Evolutionary conservation across 306 rosid species (phyloP).

Genomic region (Purshia tridentata): DNA sequence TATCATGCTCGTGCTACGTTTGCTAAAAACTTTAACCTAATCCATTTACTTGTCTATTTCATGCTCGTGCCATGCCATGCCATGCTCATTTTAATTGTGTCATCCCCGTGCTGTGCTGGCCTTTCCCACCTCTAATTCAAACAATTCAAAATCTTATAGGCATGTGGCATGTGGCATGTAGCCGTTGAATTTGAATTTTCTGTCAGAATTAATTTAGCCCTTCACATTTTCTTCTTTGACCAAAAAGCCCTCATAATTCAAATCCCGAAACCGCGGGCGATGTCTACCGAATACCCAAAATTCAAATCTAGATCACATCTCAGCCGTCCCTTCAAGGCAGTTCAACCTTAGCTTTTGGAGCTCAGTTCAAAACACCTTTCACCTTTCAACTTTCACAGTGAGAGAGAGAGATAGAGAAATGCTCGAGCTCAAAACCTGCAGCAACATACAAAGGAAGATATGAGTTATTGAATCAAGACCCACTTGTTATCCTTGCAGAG

Average conservation of each 20-base stretch:
- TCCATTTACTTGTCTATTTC: no score
- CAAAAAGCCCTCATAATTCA: conserved; percentile 51
- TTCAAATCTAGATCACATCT: conserved; percentile 50
- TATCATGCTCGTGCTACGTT: no score
- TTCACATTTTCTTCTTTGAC: conserved; percentile 28
- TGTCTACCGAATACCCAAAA: background rate
- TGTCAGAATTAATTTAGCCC: background rate
- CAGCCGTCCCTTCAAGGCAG: conserved; percentile 49
- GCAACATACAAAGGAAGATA: conserved; percentile 7
- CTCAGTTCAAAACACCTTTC: conserved; percentile 19
- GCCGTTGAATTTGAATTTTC: conserved; percentile 72
- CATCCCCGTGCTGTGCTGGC: no score
- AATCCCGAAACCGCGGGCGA: conserved; percentile 74
- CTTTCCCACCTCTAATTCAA: no score
- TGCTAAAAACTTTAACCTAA: no score
- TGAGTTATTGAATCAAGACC: conserved; percentile 10
- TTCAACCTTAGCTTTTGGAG: conserved; percentile 9
- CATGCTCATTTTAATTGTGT: no score
- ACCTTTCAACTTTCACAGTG: conserved; percentile 3
- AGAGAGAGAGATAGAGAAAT: conserved; percentile 25
- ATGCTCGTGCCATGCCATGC: no score
- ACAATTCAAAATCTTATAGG: background rate
- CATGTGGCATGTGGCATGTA: conserved; percentile 20
- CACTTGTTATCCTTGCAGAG: background rate
- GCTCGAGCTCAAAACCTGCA: conserved; percentile 27